Percentiles rank a stretch among this genome's conserved stretches.
Evolutionary conservation across 192 early-diverging fungal species (phyloP).

Genomic region (Cladochytrium replicatum): DNA sequence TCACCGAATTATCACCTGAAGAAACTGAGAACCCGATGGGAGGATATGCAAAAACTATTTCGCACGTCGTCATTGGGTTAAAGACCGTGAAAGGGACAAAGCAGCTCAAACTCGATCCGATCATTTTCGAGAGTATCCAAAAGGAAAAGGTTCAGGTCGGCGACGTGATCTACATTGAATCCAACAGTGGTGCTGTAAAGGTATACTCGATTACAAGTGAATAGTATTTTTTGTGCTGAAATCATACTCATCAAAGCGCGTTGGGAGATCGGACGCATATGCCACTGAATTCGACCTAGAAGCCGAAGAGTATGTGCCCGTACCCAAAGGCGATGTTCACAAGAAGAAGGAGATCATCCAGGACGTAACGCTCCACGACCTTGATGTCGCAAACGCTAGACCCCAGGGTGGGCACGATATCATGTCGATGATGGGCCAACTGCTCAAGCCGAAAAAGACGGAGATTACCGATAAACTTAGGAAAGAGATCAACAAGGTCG

Average conservation of each 20-base stretch:
- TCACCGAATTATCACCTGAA: constrained; percentile 92
- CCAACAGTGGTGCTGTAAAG: constrained; percentile 96
- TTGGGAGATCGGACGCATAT: constrained; percentile 94
- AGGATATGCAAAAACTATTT: constrained; percentile 93
- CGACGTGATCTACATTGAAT: constrained; percentile 98
- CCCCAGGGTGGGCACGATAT: constrained; percentile 98
- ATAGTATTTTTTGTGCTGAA: background rate
- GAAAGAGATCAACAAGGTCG: constrained; percentile 97
- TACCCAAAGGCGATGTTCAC: constrained; percentile 97
- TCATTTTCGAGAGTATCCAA: constrained; percentile 92
- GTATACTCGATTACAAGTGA: constrained; percentile 19
- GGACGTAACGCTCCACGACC: constrained; percentile 94
- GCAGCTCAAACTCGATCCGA: constrained; percentile 92
- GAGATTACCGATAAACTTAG: constrained; percentile 98
- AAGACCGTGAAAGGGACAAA: constrained; percentile 99
- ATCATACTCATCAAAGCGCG: constrained; percentile 45
- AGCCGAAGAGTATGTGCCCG: constrained; percentile 93
- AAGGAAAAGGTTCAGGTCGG: constrained; percentile 95
- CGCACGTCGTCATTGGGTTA: constrained; percentile 91
- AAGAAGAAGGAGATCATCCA: constrained; percentile 99
- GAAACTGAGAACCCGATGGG: constrained; percentile 97
- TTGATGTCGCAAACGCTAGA: constrained; percentile 92
- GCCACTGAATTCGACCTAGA: constrained; percentile 98
- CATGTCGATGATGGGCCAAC: constrained; percentile 95
- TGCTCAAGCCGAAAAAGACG: constrained; percentile 98